These are phyloP conservation scores for Zoysia japonica DNA, from an alignment of 176 grass and related monocot genomes.

Conservation along the genomic window DNA sequence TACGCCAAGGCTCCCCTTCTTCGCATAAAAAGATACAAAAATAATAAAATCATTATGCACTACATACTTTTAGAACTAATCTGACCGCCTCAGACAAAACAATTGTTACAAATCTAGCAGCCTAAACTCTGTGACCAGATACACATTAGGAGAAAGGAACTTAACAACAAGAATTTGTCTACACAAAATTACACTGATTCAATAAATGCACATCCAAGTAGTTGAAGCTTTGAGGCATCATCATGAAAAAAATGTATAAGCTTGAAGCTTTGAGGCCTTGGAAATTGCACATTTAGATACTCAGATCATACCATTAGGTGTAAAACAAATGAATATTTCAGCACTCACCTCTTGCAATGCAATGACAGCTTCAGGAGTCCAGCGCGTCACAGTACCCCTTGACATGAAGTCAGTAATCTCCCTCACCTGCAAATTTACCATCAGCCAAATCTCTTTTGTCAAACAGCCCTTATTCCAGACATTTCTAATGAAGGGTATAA, in stretches of 20 bases:
- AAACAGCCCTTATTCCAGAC: neutral
- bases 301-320: neutral
- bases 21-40: too few relatives aligned
- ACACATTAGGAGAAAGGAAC: neutral
- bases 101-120: neutral
- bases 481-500: neutral
- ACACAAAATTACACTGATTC: neutral
- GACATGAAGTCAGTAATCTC: slow-evolving; percentile 47
- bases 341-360: slow-evolving; percentile 37
- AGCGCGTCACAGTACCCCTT: neutral
- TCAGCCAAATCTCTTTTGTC: slow-evolving; percentile 11
- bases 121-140: neutral
- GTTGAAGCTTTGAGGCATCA: neutral
- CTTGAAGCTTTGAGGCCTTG: neutral
- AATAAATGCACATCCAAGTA: neutral
- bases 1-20: too few relatives aligned
- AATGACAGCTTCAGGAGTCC: slow-evolving; percentile 24
- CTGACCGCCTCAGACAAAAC: neutral
- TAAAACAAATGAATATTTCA: slow-evolving; percentile 1
- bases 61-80: neutral
- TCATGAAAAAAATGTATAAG: neutral
- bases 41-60: too few relatives aligned
- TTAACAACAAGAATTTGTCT: neutral
- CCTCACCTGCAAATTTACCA: slow-evolving; percentile 53
- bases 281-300: neutral